phyloP scores from a whole-genome alignment of 2,329 filamentous ascomycete species.

The Chrysoporthe puriensis region DNA sequence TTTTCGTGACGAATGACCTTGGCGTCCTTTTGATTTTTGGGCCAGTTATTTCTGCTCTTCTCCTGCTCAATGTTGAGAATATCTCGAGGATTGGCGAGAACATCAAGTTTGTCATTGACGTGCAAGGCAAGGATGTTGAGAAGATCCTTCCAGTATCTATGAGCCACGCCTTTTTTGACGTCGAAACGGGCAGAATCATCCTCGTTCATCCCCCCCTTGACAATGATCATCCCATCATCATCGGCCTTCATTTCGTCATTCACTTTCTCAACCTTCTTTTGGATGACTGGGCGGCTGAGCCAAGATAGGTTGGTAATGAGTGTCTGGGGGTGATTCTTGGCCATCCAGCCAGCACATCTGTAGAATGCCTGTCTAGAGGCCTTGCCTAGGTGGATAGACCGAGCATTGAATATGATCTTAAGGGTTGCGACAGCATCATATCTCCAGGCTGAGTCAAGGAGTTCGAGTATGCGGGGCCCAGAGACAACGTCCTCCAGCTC shows the following conservation, averaged over 20 bases:
- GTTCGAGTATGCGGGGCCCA: conserved; percentile 41
- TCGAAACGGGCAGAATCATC: conserved; percentile 44
- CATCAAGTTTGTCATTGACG: conserved; percentile 50
- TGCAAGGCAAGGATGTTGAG: conserved; percentile 59
- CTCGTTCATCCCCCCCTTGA: conserved; percentile 41
- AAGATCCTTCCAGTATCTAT: conserved; percentile 67
- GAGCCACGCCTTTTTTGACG: conserved; percentile 52
- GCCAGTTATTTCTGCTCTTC: conserved; percentile 28
- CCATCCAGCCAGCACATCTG: conserved; percentile 59
- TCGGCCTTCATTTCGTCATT: conserved; percentile 34
- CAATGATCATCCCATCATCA: conserved; percentile 42
- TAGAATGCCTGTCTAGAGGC: conserved; percentile 55
- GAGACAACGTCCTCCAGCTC: conserved; percentile 50
- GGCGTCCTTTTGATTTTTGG: conserved; percentile 32
- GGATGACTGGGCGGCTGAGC: conserved; percentile 58
- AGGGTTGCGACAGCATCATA: conserved; percentile 53
- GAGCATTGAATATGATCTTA: conserved; percentile 62
- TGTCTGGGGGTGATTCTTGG: conserved; percentile 56
- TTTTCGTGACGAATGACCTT: conserved; percentile 36
- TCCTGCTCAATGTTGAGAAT: conserved; percentile 46
- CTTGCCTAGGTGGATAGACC: conserved; percentile 66
- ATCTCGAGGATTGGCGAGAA: conserved; percentile 42
- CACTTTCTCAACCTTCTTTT: conserved; percentile 53
- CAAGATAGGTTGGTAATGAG: conserved; percentile 57
- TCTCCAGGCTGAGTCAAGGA: conserved; percentile 55